Base-by-base conservation (phyloP, 2,329 filamentous ascomycete species). In the Metarhizium sp. region DNA sequence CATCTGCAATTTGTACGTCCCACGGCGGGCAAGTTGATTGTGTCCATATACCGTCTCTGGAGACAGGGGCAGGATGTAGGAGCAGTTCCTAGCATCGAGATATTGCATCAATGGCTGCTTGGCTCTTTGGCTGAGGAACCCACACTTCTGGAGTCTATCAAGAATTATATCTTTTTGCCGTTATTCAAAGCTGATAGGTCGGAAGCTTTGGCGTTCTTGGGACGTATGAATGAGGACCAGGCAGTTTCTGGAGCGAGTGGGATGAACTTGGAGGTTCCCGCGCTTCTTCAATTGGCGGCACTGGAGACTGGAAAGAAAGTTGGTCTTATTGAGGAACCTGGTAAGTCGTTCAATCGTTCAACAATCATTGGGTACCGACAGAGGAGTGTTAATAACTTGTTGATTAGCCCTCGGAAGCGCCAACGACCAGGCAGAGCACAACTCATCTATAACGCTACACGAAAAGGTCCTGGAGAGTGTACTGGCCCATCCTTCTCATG, bases 271-370 rank as follows among this genome's bases (percentile, higher is more conserved):
- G 75, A 82, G 53, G 70, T 75, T 14, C 76, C 81, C 52, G 78
- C 81, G 0, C 73, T 84, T 47, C 69, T 90, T 10, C 81, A 84
- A 59, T 75, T 90, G 46, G 78, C 85, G 48, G 79, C 84, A n/a
- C 73, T 90, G 47, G 85, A 89, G 59, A 78, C 84, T 16, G 87
- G 84, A 14, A 90, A 89, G 68, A 87, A 86, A 63, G 73, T 79
- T 42, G 86, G 86, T 1, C 70, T 89, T 18, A 82, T 90, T 2
- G 84, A 86, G 57, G 86, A 89, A 62, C 82, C 85, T 60, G 76
- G 83, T 81, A 71, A 62, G 61, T 25, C 14, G 25, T 25, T 18
- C 42, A 7, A 5, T 25, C 14, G 25, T 25, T 18, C 18, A 7
- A 5, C 25, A 25, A 7, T 11, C 10, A 34, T n/a, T 20, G 16